These are phyloP conservation scores for Backusella westeae DNA, from an alignment of 192 early-diverging fungal genomes.

Conservation along the genomic window DNA sequence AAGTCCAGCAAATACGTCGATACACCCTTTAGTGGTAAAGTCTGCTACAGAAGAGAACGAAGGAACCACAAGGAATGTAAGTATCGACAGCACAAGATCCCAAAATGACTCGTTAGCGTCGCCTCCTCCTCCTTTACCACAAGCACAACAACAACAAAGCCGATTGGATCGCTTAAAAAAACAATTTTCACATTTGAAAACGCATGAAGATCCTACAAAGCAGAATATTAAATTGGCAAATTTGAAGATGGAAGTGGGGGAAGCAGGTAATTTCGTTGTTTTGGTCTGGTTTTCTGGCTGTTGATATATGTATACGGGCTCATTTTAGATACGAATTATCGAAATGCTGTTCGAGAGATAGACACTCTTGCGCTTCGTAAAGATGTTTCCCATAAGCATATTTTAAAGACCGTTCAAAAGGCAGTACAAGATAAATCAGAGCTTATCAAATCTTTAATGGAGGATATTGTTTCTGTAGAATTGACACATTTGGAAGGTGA, in stretches of 20 bases:
- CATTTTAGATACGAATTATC: slow-evolving; percentile 19
- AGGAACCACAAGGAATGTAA: not conserved
- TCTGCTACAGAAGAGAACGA: not conserved
- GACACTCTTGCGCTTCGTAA: not conserved
- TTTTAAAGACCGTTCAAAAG: not conserved
- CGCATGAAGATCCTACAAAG: slow-evolving; percentile 15
- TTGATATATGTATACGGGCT: not conserved
- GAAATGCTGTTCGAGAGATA: slow-evolving; percentile 19
- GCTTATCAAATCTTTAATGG: not conserved
- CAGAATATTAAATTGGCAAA: slow-evolving; percentile 29
- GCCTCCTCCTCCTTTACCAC: not conserved
- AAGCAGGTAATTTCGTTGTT: slow-evolving; percentile 22
- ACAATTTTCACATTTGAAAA: slow-evolving; percentile 21
- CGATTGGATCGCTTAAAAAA: slow-evolving; percentile 25
- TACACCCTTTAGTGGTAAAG: not conserved
- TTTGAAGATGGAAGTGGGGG: slow-evolving; percentile 28
- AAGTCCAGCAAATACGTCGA: not conserved
- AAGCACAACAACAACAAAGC: slow-evolving; percentile 8
- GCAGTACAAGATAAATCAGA: not conserved
- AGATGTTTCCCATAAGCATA: not conserved
- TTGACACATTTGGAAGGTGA: not conserved
- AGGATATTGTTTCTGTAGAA: not conserved
- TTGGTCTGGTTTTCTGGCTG: not conserved
- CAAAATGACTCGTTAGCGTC: not conserved
- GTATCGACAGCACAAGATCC: not conserved